Evolutionary conservation across 169 alveolate genomes (phyloP), one percentile per base, ranked within the genome.

Genomic region (Theileria parva): DNA sequence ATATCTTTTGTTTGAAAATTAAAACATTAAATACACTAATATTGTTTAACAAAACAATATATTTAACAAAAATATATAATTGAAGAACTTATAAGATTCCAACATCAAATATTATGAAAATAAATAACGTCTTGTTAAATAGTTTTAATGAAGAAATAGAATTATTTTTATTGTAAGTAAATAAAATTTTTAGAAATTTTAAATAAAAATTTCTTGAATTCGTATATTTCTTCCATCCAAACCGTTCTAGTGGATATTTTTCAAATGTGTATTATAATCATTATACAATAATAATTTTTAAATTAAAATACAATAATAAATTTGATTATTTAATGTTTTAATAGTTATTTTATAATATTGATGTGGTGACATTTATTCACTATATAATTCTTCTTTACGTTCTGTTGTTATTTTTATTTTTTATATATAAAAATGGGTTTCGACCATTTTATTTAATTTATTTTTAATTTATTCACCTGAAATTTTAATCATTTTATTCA

Each of bases 351-450:
- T 21, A 57, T 57, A 6, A 57, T 5, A 57, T 21, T 57, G 28
- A 57, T 57, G 66, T 57, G 66, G 66, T 57, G 66, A 25, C 25
- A 19, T 53, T 53, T 19, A 57, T 21, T 57, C 66, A 57, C 66
- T 25, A 57, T 13, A 57, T 25, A 21, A 2, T 57, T 21, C 66
- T 21, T 19, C 66, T 21, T 32, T 57, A 8, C 2, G 5, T 57
- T 5, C n/a, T 57, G 28, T 21, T 57, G 27, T 57, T 57, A 21
- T 19, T 57, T 19, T 57, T 57, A 21, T 57, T 6, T 11, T 57
- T 19, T 57, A 17, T 57, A 57, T 21, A 21, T 57, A 13, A 57
- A 21, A 57, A 57, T 57, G 37, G 66, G 19, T 57, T 21, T 6
- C 0, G 1, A 17, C 66, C 66, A 44, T 44, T 44, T 44, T 57